A percentile compares a stretch with the other conserved stretches of the same genome.
phyloP scores from a whole-genome alignment of 2,329 filamentous ascomycete genomes.

The Curvularia lunata region DNA sequence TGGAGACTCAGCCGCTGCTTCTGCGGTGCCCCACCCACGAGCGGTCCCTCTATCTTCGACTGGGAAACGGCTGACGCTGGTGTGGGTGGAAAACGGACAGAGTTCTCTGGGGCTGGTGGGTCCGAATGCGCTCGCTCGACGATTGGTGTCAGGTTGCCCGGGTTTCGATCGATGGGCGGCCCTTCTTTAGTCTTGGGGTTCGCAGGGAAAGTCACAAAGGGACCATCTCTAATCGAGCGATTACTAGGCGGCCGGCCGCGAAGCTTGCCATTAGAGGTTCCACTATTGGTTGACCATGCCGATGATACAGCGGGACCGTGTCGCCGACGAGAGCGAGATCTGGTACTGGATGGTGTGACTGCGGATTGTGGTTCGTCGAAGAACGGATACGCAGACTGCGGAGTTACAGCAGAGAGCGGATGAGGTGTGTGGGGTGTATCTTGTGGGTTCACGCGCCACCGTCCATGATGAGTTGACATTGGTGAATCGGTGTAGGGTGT shows the following conservation, averaged over 20 bases:
- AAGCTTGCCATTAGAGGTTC: conserved; percentile 70
- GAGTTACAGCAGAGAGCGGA: conserved; percentile 79
- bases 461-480: conserved; percentile 50
- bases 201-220: conserved; percentile 72
- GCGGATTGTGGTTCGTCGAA: conserved; percentile 73
- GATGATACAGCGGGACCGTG: conserved; percentile 90
- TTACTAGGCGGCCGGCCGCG: conserved; percentile 81
- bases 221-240: conserved; percentile 67
- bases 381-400: conserved; percentile 59
- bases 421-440: conserved; percentile 72
- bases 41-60: conserved; percentile 29
- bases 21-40: conserved; percentile 29
- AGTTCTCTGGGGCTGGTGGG: conserved; percentile 44
- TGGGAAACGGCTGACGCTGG: conserved; percentile 48
- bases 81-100: conserved; percentile 50
- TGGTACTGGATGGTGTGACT: conserved; percentile 65
- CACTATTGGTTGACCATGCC: conserved; percentile 77
- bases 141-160: conserved; percentile 52
- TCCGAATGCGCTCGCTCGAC: conserved; percentile 52
- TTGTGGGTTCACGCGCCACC: conserved; percentile 61
- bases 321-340: conserved; percentile 63
- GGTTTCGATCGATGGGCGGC: conserved; percentile 54
- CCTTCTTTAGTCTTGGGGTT: conserved; percentile 60
- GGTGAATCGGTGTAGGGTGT: conserved; percentile 54
- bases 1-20: conserved; percentile 65